Conservation (phyloP, 2,329 filamentous ascomycete species). For the Trichoderma endophyticum region DNA sequence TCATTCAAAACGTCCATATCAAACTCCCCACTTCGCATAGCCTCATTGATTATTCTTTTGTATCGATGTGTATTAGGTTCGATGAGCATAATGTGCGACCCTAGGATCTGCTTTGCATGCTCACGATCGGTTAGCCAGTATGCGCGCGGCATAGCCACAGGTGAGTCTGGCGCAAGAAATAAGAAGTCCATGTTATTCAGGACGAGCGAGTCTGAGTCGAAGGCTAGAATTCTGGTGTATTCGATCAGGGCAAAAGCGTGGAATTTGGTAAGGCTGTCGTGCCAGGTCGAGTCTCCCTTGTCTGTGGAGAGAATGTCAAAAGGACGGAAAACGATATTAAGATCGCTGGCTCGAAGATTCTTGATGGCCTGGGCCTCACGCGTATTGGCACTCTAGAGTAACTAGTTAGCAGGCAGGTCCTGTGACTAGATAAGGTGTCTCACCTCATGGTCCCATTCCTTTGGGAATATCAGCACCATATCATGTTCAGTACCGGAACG, state of each 20-base stretch:
- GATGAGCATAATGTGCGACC: background rate
- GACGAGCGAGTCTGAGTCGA: background rate
- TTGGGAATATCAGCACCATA: background rate
- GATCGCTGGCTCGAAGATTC: background rate
- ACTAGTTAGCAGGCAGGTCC: background rate
- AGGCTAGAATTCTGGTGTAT: background rate
- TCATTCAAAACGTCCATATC: background rate
- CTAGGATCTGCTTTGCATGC: background rate
- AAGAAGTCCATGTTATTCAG: background rate
- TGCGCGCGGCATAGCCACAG: background rate
- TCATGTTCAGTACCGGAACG: background rate
- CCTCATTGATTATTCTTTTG: background rate
- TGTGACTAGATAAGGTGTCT: background rate
- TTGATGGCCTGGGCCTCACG: background rate
- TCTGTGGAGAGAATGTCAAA: background rate
- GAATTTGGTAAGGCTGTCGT: background rate
- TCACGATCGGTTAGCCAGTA: background rate
- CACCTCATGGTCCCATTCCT: background rate
- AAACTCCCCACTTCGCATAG: background rate
- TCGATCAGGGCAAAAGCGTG: background rate
- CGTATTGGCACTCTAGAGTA: background rate
- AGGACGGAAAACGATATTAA: background rate
- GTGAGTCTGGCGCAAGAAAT: background rate
- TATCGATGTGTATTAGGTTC: background rate
- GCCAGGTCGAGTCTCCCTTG: background rate